Evolutionary conservation across 208 protist genomes (phyloP).

Genomic region (Leishmania tropica): DNA sequence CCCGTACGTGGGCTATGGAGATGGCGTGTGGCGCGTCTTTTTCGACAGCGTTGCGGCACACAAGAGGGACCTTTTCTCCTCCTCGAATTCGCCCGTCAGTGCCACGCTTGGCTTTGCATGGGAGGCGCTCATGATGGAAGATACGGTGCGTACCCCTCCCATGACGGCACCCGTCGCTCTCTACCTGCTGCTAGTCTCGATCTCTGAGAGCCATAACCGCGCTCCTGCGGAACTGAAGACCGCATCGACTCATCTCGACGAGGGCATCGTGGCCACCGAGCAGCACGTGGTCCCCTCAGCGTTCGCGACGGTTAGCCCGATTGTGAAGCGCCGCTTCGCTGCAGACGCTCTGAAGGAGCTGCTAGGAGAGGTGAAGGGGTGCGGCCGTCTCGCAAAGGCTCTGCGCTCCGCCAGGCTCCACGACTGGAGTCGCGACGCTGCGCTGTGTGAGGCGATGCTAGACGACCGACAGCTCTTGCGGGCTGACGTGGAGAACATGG

Average conservation of each 20-base stretch:
- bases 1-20: constrained; percentile 62
- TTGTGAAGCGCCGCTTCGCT: constrained; percentile 56
- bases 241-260: constrained; percentile 39
- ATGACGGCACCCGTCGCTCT: constrained; percentile 76
- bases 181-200: constrained; percentile 59
- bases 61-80: constrained; percentile 46
- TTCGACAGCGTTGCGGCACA: constrained; percentile 54
- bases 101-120: constrained; percentile 58
- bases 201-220: constrained; percentile 36
- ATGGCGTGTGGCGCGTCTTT: constrained; percentile 74
- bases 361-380: constrained; percentile 24
- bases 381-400: constrained; percentile 35
- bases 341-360: constrained; percentile 25
- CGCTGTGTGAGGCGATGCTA: constrained; percentile 78
- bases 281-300: neutral
- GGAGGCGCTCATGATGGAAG: constrained; percentile 70
- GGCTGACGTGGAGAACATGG: constrained; percentile 42
- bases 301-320: constrained; percentile 30
- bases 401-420: constrained; percentile 40
- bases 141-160: constrained; percentile 57
- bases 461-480: constrained; percentile 44
- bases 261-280: constrained; percentile 26
- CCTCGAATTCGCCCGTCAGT: constrained; percentile 9
- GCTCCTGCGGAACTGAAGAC: constrained; percentile 18
- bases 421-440: constrained; percentile 58